Evolutionary conservation across 306 rosid genomes (phyloP).

Genomic region (Dicorynia guianensis): DNA sequence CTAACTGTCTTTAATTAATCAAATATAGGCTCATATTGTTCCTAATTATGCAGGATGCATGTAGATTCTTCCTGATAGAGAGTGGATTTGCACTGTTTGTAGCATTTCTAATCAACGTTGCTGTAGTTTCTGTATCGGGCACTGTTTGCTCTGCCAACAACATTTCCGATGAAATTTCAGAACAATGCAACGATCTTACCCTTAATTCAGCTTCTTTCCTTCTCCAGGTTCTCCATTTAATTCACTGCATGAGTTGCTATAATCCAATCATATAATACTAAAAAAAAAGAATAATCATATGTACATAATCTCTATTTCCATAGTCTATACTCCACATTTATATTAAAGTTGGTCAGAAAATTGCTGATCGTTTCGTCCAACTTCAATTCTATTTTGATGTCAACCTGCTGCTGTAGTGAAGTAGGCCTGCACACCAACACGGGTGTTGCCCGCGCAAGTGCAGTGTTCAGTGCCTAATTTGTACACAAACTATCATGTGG

Average conservation of each 20-base stretch:
- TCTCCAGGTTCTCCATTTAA: constrained; percentile 65
- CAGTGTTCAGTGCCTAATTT: too few species aligned
- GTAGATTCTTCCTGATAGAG: constrained; percentile 77
- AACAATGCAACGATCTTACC: constrained; percentile 61
- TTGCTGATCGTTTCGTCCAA: too few species aligned
- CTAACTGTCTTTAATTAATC: background rate
- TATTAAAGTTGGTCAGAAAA: too few species aligned
- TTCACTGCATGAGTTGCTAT: background rate
- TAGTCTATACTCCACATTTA: too few species aligned
- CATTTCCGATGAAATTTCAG: constrained; percentile 40
- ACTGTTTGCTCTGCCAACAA: constrained; percentile 56
- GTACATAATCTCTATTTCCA: too few species aligned
- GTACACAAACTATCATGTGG: too few species aligned
- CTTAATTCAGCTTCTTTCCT: constrained; percentile 87
- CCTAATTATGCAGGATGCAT: constrained; percentile 71
- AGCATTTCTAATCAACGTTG: constrained; percentile 82
- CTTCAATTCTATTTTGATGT: too few species aligned
- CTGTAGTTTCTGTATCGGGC: constrained; percentile 78
- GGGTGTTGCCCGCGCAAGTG: too few species aligned
- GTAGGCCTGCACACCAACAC: too few species aligned
- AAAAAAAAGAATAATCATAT: too few species aligned
- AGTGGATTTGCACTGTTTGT: constrained; percentile 79
- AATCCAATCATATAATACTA: background rate
- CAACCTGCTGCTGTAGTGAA: too few species aligned
- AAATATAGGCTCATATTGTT: background rate